A percentile compares a stretch with the other conserved stretches of the same genome.
Conservation (phyloP, 805 yeast genomes). For the Candida pseudofarinosa region DNA sequence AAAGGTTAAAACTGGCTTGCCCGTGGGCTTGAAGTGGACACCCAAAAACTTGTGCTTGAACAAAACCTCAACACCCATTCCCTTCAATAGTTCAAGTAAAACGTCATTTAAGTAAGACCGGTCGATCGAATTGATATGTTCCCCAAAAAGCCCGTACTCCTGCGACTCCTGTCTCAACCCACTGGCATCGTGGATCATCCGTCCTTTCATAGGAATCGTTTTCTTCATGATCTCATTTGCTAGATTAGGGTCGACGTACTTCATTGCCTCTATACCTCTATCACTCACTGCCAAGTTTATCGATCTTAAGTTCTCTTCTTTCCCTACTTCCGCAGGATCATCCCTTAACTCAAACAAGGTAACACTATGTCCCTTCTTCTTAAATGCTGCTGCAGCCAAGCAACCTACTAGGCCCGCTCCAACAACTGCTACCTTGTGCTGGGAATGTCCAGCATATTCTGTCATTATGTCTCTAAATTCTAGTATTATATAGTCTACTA, state of each 20-base stretch:
- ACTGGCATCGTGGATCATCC: constrained; percentile 76
- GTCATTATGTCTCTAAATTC: not conserved
- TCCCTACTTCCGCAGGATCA: constrained; percentile 51
- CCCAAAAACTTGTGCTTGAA: constrained; percentile 57
- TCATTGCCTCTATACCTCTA: constrained; percentile 72
- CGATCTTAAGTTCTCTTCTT: constrained; percentile 50
- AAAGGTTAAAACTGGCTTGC: constrained; percentile 17
- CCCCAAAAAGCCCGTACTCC: constrained; percentile 76
- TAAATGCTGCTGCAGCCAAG: constrained; percentile 75
- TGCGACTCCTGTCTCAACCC: constrained; percentile 64
- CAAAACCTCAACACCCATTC: constrained; percentile 37
- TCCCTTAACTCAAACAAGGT: constrained; percentile 64
- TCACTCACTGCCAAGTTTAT: constrained; percentile 87
- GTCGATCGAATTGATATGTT: constrained; percentile 81
- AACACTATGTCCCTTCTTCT: constrained; percentile 67
- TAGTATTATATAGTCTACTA: not conserved
- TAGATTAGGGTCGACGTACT: constrained; percentile 56
- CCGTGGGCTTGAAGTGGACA: constrained; percentile 23
- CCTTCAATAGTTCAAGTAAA: constrained; percentile 58
- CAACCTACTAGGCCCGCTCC: constrained; percentile 95
- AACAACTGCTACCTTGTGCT: constrained; percentile 47
- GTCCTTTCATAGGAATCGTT: constrained; percentile 80
- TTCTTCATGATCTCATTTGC: constrained; percentile 51
- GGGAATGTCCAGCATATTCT: not conserved
- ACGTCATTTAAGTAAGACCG: constrained; percentile 63